Evolutionary conservation across 805 yeast genomes (phyloP), one percentile per base, ranked within the genome.

Genomic region (Jamesozyma lodderae): DNA sequence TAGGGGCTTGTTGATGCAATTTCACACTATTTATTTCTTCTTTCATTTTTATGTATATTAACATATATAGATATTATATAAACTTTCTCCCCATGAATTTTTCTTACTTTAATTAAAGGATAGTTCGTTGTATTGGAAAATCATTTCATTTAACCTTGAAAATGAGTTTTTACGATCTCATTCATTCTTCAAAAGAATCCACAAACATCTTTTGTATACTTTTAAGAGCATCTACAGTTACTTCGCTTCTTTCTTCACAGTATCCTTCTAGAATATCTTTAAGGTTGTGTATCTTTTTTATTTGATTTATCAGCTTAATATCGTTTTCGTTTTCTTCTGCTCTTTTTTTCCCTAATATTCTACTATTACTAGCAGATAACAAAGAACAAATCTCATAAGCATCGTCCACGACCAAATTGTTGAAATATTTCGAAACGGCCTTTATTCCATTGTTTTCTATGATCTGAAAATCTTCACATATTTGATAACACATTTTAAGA

Each of bases 361-460:
- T 32, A n/a, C 28, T n/a, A 9, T 32, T 32, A 21, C 35, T 22
- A 6, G 17, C 25, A 13, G 19, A 22, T 22, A 32, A 32, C 22
- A 32, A 22, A 14, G 25, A 14, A 2, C 60, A 46, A 4, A 67
- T 55, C 1, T 41, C 39, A 19, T 45, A 43, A 0, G 70, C 64
- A 24, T 57, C 47, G 2, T 43, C 28, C 9, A 66, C 48, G 1
- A 64, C 41, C 0, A 39, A 34, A 0, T 38, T 53, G 47, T 31
- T 10, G 20, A 67, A 58, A 10, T 60, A 44, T 2, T 43, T 41
- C 4, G 41, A 22, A 2, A 61, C 60, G n/a, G 51, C 46, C 15
- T 45, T 48, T 26, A 68, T 41, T 0, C 64, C 65, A 36, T 61
- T 62, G 7, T 62, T 58, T 25, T 52, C 52, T 1, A 60, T 38